Evolutionary conservation across 108 stramenopile species (phyloP).

Genomic region (Pinguiococcus pyrenoidosus): DNA sequence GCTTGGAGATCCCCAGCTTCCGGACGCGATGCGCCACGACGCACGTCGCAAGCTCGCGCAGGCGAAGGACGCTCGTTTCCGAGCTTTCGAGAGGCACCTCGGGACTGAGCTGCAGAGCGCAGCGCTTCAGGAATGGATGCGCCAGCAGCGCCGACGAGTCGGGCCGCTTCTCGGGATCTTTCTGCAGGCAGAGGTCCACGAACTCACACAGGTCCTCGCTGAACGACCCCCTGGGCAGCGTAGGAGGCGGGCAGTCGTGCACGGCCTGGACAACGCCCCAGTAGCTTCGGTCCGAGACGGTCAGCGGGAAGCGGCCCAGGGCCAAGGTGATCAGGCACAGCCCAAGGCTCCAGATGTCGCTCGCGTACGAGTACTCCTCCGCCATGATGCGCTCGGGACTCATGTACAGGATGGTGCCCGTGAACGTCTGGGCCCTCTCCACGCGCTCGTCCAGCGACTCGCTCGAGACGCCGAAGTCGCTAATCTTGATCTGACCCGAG

Average conservation of each 20-base stretch:
- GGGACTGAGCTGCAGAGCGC: too few relatives aligned
- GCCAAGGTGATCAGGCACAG: slow-evolving; percentile 60
- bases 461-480: slow-evolving; percentile 37
- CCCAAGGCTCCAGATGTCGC: slow-evolving; percentile 24
- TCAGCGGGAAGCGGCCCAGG: slow-evolving; percentile 51
- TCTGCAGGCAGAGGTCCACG: slow-evolving; percentile 10
- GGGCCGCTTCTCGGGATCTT: slow-evolving; percentile 20
- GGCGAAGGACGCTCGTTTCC: too few relatives aligned
- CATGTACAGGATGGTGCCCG: slow-evolving; percentile 35
- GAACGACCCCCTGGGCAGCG: not conserved
- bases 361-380: slow-evolving; percentile 14
- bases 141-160: slow-evolving; percentile 14
- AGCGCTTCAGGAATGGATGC: slow-evolving; percentile 26
- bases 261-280: slow-evolving; percentile 2
- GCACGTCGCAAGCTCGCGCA: too few relatives aligned
- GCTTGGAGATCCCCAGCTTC: too few relatives aligned
- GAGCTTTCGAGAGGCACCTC: too few relatives aligned
- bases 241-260: slow-evolving; percentile 1
- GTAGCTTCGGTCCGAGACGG: not conserved
- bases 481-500: slow-evolving; percentile 24
- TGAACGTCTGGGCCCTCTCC: slow-evolving; percentile 14
- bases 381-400: slow-evolving; percentile 34
- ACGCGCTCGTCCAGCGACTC: slow-evolving; percentile 6
- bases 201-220: not conserved
- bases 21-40: too few relatives aligned